Evolutionary conservation across 2,329 filamentous ascomycete genomes (phyloP).

Genomic region (Neoarthrinium moseri): DNA sequence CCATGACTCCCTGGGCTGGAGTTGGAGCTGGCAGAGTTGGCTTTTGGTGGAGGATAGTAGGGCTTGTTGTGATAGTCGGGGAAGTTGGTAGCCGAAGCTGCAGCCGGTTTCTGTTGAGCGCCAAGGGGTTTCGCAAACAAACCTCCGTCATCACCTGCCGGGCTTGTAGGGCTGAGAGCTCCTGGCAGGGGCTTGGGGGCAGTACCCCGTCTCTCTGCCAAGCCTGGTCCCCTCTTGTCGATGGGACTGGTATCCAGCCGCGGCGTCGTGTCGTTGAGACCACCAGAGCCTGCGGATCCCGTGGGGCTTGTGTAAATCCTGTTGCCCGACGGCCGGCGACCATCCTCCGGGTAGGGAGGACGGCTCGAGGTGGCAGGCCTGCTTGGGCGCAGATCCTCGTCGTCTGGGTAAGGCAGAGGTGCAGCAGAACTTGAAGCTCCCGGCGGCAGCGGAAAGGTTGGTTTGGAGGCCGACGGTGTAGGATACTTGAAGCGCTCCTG

Average conservation of each 20-base stretch:
- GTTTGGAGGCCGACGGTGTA: conserved; percentile 47
- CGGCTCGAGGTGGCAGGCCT: conserved; percentile 38
- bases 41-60: conserved; percentile 59
- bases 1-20: conserved; percentile 31
- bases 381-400: conserved; percentile 51
- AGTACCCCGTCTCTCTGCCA: conserved; percentile 82
- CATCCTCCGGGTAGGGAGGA: conserved; percentile 44
- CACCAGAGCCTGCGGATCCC: conserved; percentile 29
- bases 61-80: conserved; percentile 55
- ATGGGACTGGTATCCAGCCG: conserved; percentile 55
- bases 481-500: conserved; percentile 51
- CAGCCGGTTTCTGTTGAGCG: conserved; percentile 40
- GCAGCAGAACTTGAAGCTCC: conserved; percentile 70
- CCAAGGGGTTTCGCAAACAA: conserved; percentile 69
- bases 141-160: conserved; percentile 73
- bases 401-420: conserved; percentile 71
- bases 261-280: conserved; percentile 50
- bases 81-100: conserved; percentile 39
- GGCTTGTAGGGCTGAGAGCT: conserved; percentile 67
- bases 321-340: conserved; percentile 29
- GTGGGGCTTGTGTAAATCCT: conserved; percentile 33
- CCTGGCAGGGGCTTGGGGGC: conserved; percentile 74
- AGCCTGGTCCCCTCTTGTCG: conserved; percentile 59
- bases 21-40: conserved; percentile 26
- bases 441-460: conserved; percentile 62